Evolutionary conservation across 805 yeast species (phyloP), one percentile per base, ranked within the genome.

Genomic region (Komagataella kurtzmanii): DNA sequence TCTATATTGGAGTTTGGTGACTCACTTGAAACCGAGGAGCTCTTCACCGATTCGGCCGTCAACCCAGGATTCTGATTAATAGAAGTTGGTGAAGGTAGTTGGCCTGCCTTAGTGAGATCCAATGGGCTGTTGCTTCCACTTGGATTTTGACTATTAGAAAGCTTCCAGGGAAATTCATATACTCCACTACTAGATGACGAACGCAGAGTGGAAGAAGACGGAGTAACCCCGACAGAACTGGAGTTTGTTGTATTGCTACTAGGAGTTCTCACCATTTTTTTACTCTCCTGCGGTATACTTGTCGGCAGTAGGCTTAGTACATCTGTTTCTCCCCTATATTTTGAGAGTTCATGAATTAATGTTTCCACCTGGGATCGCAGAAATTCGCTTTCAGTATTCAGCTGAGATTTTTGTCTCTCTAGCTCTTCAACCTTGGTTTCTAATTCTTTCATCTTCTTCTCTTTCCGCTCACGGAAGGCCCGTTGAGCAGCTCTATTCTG

Each of bases 401-500:
- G 85, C 56, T 80, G 79, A 52, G 80, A 68, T 53, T 83, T 83
- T 57, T 83, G 85, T 56, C 76, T 76, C 65, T 93, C 97, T 57
- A 91, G 74, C 57, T 70, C 65, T 50, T 74, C 67, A 12, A 91
- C 95, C 58, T 86, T 82, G 48, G 80, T 81, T 63, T 90, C 97
- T 55, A 91, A 73, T 56, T 88, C 96, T 61, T 80, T 79, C 81
- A 93, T 77, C 61, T 86, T 88, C 50, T 75, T 75, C 65, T 91
- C 98, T 65, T 91, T 91, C 54, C 98, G 79, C 67, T 93, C 98
- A 53, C 98, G 74, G 68, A 88, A 91, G 6, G 98, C 98, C 52
- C 98, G 74, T 68, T 93, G 99, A n/a, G 98, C 98, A 3, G 97
- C 97, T 60, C 98, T 77, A 66, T 93, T 91, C 69, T 93, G 98